These are phyloP conservation scores for Paspalum vaginatum DNA, from an alignment of 176 grass and related monocot species.

Conservation along the genomic window DNA sequence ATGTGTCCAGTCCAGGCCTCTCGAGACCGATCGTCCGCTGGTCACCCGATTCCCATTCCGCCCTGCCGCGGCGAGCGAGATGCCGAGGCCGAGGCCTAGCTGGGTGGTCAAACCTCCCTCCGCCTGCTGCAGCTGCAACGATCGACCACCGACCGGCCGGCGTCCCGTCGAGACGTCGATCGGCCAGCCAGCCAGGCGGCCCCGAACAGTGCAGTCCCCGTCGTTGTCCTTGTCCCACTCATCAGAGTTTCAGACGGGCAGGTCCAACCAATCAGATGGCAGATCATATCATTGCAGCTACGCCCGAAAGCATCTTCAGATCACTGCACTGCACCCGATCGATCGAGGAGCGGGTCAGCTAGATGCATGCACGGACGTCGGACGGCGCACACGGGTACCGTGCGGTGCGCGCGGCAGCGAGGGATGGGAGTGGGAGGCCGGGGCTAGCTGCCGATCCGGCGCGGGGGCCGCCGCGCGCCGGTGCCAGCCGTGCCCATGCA, in stretches of 20 bases:
- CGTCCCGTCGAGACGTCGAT: constrained; percentile 21
- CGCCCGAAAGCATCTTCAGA: constrained; percentile 32
- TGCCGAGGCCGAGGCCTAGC: not conserved
- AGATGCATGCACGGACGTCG: too few relatives aligned
- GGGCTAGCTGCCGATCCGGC: too few relatives aligned
- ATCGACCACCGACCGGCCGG: not conserved
- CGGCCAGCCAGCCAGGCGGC: not conserved
- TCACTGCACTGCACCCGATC: constrained; percentile 4
- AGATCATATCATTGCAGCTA: not conserved
- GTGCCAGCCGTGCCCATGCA: too few relatives aligned
- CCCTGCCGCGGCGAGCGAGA: constrained; percentile 26
- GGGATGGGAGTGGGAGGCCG: too few relatives aligned
- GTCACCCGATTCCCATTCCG: constrained; percentile 8
- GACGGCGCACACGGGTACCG: too few relatives aligned
- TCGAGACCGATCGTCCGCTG: not conserved
- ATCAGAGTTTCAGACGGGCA: not conserved
- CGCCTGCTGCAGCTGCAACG: not conserved
- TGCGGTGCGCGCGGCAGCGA: too few relatives aligned
- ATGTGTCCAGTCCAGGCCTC: not conserved
- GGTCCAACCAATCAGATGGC: not conserved
- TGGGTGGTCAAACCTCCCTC: not conserved
- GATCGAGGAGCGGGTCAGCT: too few relatives aligned
- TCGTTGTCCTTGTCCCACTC: constrained; percentile 6
- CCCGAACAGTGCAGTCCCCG: not conserved
- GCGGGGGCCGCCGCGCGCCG: too few relatives aligned